Conservation (phyloP, 805 yeast genomes). For the Wickerhamiella sorbophila region DNA sequence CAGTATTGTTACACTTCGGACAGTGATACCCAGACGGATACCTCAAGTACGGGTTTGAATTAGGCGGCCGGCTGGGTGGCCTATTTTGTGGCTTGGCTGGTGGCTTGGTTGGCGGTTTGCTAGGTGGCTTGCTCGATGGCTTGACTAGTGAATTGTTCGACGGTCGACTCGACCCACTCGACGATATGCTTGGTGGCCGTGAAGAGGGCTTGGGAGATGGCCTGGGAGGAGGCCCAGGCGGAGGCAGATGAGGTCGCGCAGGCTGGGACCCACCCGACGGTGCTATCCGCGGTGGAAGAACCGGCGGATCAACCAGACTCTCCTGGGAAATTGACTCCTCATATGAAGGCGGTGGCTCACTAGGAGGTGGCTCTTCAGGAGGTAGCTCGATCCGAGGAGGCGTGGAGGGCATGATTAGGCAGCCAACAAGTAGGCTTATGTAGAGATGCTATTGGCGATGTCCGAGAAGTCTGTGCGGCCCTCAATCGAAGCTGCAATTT, state of each 20-base stretch:
- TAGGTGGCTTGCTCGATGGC: background rate
- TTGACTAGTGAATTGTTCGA: background rate
- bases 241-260: background rate
- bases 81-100: background rate
- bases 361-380: constrained; percentile 14
- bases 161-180: background rate
- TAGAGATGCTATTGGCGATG: background rate
- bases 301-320: background rate
- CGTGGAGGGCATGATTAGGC: background rate
- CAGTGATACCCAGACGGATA: constrained; percentile 53
- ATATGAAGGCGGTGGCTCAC: constrained; percentile 1
- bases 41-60: constrained; percentile 34
- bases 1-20: constrained; percentile 58
- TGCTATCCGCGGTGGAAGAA: background rate
- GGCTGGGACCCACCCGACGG: background rate
- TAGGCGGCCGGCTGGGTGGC: constrained; percentile 5
- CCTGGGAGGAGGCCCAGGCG: constrained; percentile 2
- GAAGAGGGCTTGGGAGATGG: background rate
- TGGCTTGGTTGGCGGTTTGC: constrained; percentile 4
- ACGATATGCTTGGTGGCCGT: background rate
- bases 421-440: background rate
- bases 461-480: background rate
- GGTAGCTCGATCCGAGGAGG: constrained; percentile 3
- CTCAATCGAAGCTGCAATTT: background rate
- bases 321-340: background rate